A percentile compares a stretch with the other conserved stretches of the same genome.
phyloP scores from a whole-genome alignment of 192 early-diverging fungal genomes.

The Coemansia sp. region DNA sequence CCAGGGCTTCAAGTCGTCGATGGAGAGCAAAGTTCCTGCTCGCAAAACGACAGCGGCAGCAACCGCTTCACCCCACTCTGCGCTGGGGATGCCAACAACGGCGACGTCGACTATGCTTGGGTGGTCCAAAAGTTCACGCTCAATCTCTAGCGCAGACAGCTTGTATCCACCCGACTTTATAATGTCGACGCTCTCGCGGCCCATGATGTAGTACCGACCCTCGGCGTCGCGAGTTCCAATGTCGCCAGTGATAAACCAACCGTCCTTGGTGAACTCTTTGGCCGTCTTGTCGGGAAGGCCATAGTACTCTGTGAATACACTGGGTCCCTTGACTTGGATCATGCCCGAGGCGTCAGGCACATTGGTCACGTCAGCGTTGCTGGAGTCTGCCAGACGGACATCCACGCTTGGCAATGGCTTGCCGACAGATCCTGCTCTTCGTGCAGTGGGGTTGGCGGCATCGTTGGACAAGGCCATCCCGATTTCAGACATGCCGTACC shows the following conservation, averaged over 20 bases:
- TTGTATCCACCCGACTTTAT: slow-evolving; percentile 91
- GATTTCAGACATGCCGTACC: slow-evolving; percentile 90
- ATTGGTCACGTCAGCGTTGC: slow-evolving; percentile 58
- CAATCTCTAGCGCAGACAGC: slow-evolving; percentile 81
- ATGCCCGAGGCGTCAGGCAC: slow-evolving; percentile 61
- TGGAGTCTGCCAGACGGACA: slow-evolving; percentile 58
- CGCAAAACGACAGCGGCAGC: slow-evolving; percentile 66
- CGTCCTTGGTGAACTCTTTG: slow-evolving; percentile 70
- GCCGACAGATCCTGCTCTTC: slow-evolving; percentile 67
- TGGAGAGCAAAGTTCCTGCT: slow-evolving; percentile 20
- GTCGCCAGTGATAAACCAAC: slow-evolving; percentile 86
- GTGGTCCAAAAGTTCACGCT: slow-evolving; percentile 72
- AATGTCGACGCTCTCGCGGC: slow-evolving; percentile 80
- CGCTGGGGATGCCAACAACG: slow-evolving; percentile 71
- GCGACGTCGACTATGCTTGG: slow-evolving; percentile 68
- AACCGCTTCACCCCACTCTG: slow-evolving; percentile 77
- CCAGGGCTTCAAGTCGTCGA: slow-evolving; percentile 48
- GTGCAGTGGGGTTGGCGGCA: slow-evolving; percentile 26
- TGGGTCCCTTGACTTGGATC: slow-evolving; percentile 73
- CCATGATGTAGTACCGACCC: slow-evolving; percentile 73
- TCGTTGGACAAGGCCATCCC: slow-evolving; percentile 83
- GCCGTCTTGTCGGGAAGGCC: slow-evolving; percentile 67
- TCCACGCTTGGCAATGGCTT: slow-evolving; percentile 71
- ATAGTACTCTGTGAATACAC: slow-evolving; percentile 80
- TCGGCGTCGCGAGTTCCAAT: slow-evolving; percentile 61